Conservation (phyloP, 768 basidiomycete genomes). For the Kwoniella heveanensis region DNA sequence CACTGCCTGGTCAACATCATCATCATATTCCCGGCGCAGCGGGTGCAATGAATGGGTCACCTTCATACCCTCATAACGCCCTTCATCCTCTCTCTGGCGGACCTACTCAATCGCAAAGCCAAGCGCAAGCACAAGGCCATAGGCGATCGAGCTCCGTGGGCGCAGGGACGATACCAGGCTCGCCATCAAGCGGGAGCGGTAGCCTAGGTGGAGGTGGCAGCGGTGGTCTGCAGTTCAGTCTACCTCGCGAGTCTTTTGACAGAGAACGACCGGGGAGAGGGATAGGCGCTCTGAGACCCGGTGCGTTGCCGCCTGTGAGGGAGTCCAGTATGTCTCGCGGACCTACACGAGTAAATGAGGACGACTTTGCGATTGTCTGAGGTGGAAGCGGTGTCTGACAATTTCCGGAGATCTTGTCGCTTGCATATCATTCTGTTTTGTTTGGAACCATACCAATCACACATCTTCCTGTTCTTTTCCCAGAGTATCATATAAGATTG, state of each 20-base stretch:
- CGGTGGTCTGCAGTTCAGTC: not conserved
- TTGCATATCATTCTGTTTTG: no score
- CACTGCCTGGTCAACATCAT: conserved; percentile 15
- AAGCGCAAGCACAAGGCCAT: not conserved
- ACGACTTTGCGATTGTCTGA: conserved; percentile 13
- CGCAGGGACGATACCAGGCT: conserved; percentile 2
- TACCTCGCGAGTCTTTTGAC: conserved; percentile 12
- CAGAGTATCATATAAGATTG: no score
- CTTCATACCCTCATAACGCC: conserved; percentile 5
- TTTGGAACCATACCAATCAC: no score
- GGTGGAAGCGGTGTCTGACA: no score
- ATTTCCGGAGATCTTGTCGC: no score
- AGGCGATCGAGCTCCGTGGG: conserved; percentile 18
- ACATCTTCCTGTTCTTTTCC: no score
- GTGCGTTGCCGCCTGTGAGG: conserved; percentile 19
- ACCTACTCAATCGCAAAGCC: no score
- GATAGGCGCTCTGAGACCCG: conserved; percentile 1
- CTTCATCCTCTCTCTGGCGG: not conserved
- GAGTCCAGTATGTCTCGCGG: conserved; percentile 22
- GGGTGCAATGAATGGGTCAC: not conserved
- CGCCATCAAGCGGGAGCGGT: conserved; percentile 5
- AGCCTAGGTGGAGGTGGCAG: not conserved
- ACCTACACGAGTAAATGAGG: conserved; percentile 7
- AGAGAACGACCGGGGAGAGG: conserved; percentile 7
- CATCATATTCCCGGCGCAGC: conserved; percentile 12